Evolutionary conservation across 2,329 filamentous ascomycete species (phyloP).

Genomic region (Aspergillus arachidicola): DNA sequence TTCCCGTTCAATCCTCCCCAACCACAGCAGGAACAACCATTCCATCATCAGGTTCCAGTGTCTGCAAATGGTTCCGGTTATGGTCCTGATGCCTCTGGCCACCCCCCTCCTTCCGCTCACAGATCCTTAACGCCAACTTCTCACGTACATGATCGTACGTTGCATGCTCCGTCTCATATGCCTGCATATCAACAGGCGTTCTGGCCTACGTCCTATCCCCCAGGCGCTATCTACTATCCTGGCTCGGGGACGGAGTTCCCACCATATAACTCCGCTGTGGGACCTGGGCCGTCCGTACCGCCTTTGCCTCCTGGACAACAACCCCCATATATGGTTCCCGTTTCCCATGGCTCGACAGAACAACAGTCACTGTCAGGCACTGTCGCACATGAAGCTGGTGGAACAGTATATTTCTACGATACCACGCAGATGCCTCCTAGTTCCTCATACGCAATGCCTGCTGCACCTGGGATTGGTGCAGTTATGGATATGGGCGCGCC

Average conservation of each 20-base stretch:
- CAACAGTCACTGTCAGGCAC: slow-evolving; percentile 54
- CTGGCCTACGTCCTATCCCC: slow-evolving; percentile 60
- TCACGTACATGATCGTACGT: slow-evolving; percentile 88
- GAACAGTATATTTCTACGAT: slow-evolving; percentile 95
- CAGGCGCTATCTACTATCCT: slow-evolving; percentile 71
- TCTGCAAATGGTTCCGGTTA: slow-evolving; percentile 66
- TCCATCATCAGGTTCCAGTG: slow-evolving; percentile 90
- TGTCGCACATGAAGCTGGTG: slow-evolving; percentile 85
- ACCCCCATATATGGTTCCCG: slow-evolving; percentile 37
- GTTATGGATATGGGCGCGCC: slow-evolving; percentile 71
- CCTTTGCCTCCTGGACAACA: slow-evolving; percentile 61
- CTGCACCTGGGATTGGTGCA: slow-evolving; percentile 54
- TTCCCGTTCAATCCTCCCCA: slow-evolving; percentile 62
- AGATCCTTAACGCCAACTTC: slow-evolving; percentile 79
- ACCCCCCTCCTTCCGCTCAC: slow-evolving; percentile 59
- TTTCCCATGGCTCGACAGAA: slow-evolving; percentile 35
- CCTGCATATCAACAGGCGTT: slow-evolving; percentile 64
- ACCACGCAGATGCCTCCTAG: slow-evolving; percentile 65
- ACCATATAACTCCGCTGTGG: slow-evolving; percentile 50
- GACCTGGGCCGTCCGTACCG: slow-evolving; percentile 53
- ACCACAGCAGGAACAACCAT: slow-evolving; percentile 76
- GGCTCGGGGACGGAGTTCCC: slow-evolving; percentile 44
- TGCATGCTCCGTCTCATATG: slow-evolving; percentile 89
- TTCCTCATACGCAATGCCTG: slow-evolving; percentile 54
- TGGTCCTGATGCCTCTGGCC: slow-evolving; percentile 59